These are phyloP conservation scores for Posidonia australis DNA, from an alignment of 106 monocot genomes.

Conservation along the genomic window DNA sequence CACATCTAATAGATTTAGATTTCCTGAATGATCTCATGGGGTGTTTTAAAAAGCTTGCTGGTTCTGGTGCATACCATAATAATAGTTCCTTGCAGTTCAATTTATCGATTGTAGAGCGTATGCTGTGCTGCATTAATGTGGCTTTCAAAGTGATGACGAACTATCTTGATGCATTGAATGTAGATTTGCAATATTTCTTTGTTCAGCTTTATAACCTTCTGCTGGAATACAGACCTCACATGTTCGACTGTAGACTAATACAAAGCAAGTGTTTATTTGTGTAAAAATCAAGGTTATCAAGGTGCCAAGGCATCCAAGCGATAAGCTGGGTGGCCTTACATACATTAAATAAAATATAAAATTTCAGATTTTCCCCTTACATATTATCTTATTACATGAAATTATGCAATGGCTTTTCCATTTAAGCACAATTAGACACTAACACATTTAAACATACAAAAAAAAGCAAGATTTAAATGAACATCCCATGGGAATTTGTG, in stretches of 20 bases:
- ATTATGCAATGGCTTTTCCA: no score
- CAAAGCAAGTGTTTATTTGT: no score
- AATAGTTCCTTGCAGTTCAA: constrained; percentile 15
- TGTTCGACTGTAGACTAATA: constrained; percentile 23
- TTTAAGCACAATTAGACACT: no score
- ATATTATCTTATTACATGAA: no score
- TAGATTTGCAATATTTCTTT: constrained; percentile 90
- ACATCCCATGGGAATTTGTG: no score
- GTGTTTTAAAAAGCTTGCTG: constrained; percentile 75
- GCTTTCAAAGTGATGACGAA: constrained; percentile 91
- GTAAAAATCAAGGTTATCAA: no score
- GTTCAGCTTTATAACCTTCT: constrained; percentile 84
- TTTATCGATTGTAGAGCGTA: constrained; percentile 71
- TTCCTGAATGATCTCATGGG: constrained; percentile 81
- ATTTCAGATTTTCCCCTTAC: no score
- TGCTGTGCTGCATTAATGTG: constrained; percentile 90
- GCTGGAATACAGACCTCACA: constrained; percentile 79
- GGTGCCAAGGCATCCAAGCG: no score
- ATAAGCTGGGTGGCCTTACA: no score
- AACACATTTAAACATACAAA: no score
- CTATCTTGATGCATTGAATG: constrained; percentile 90
- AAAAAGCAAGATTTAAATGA: no score
- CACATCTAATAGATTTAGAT: constrained; percentile 90
- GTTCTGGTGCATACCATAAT: constrained; percentile 20
- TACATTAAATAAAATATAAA: no score